A percentile compares a stretch with the other conserved stretches of the same genome.
phyloP scores from a whole-genome alignment of 768 basidiomycete genomes.

The Lanmaoa rubissima region DNA sequence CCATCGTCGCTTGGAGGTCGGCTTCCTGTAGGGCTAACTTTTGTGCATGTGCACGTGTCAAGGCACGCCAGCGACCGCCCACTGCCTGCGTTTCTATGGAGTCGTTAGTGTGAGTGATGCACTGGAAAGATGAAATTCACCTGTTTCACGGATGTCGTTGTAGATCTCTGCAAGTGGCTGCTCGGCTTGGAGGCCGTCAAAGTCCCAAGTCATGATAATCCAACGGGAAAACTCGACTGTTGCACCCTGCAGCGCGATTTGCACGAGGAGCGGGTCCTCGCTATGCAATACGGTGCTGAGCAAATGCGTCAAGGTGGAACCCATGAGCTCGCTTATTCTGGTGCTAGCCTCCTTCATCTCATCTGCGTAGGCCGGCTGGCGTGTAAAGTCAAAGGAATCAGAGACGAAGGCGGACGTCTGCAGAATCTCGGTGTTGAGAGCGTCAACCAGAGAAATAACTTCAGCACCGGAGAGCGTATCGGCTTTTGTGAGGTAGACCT shows the following conservation, averaged over 20 bases:
- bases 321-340: constrained; percentile 34
- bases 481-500: constrained; percentile 43
- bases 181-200: constrained; percentile 31
- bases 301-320: constrained; percentile 23
- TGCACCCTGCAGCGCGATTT: constrained; percentile 36
- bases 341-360: constrained; percentile 30
- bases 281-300: constrained; percentile 25
- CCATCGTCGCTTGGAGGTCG: constrained; percentile 35
- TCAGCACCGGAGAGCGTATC: constrained; percentile 46
- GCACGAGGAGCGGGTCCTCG: constrained; percentile 40
- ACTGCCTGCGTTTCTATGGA: constrained; percentile 47
- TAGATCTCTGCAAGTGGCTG: constrained; percentile 35
- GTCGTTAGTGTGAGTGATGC: not conserved
- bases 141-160: constrained; percentile 41
- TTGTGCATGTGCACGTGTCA: constrained; percentile 48
- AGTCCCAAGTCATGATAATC: constrained; percentile 37
- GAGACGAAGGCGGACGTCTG: constrained; percentile 46
- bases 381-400: constrained; percentile 36
- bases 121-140: constrained; percentile 24
- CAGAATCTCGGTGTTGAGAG: constrained; percentile 47
- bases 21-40: constrained; percentile 31
- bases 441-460: constrained; percentile 37
- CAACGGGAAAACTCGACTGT: constrained; percentile 32
- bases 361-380: constrained; percentile 15
- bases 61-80: constrained; percentile 54